A percentile compares a stretch with the other conserved stretches of the same genome.
phyloP scores from a whole-genome alignment of 306 rosid genomes.

The Quercus variabilis region DNA sequence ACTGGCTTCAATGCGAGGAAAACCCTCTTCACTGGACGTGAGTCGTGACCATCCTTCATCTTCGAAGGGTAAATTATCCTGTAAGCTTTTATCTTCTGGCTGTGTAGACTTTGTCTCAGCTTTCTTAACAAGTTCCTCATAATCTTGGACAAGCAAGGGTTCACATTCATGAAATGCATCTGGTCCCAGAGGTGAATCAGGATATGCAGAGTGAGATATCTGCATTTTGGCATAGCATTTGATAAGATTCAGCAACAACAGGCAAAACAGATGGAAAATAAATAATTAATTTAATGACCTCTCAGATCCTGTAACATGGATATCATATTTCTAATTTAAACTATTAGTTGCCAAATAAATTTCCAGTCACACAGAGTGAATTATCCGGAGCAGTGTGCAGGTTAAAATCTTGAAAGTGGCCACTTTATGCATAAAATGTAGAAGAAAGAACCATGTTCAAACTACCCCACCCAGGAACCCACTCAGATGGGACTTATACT shows the following conservation, averaged over 20 bases:
- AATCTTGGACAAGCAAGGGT: constrained; percentile 88
- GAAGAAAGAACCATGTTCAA: background rate
- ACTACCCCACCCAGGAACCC: background rate
- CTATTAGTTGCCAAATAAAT: background rate
- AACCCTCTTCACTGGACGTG: constrained; percentile 47
- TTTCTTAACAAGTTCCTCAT: constrained; percentile 73
- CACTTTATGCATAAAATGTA: background rate
- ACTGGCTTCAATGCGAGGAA: constrained; percentile 44
- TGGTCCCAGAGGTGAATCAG: constrained; percentile 94
- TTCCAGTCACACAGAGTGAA: background rate
- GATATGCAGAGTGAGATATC: constrained; percentile 73
- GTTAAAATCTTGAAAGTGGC: background rate
- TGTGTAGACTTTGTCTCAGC: constrained; percentile 28
- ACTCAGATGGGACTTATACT: background rate
- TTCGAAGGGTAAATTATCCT: constrained; percentile 31
- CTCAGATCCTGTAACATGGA: background rate
- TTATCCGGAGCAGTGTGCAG: background rate
- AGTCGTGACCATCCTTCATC: constrained; percentile 54
- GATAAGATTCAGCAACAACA: constrained; percentile 7
- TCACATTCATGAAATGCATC: constrained; percentile 92
- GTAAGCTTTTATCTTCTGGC: constrained; percentile 32
- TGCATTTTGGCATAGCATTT: constrained; percentile 35
- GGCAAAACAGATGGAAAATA: background rate
- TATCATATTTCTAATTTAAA: background rate
- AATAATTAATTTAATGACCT: background rate